Conservation (phyloP, 257 asterid species). For the Forsythia viridissima region DNA sequence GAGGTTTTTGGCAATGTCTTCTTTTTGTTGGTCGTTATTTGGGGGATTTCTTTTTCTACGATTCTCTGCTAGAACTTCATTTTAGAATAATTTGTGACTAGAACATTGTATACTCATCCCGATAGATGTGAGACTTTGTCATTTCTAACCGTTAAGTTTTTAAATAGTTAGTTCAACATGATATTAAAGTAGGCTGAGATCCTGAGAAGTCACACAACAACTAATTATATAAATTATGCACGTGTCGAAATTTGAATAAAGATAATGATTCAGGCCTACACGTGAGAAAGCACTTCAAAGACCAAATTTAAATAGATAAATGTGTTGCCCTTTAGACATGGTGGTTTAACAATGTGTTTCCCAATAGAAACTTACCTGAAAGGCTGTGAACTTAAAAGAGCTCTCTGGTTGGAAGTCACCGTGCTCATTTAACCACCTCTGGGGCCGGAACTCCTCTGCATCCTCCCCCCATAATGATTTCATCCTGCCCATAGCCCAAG, state of each 20-base stretch:
- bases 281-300: no score
- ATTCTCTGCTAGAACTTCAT: not conserved
- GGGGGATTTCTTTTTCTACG: not conserved
- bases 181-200: no score
- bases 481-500: constrained; percentile 79
- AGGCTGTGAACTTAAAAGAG: constrained; percentile 60
- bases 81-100: not conserved
- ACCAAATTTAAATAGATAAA: no score
- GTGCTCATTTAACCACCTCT: constrained; percentile 56
- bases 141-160: no score
- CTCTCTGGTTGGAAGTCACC: constrained; percentile 48
- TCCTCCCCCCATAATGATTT: constrained; percentile 60
- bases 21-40: not conserved
- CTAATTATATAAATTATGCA: no score
- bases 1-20: not conserved
- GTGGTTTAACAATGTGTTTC: no score
- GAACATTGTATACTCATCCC: not conserved
- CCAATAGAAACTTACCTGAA: constrained; percentile 37
- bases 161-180: no score
- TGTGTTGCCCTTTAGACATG: no score
- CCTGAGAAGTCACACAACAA: no score
- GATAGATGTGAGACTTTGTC: not conserved
- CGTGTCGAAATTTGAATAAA: no score
- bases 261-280: no score
- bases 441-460: constrained; percentile 50